Percentiles rank a stretch among this genome's conserved stretches.
phyloP scores from a whole-genome alignment of 345 rosid species.

The Lumnitzera racemosa region DNA sequence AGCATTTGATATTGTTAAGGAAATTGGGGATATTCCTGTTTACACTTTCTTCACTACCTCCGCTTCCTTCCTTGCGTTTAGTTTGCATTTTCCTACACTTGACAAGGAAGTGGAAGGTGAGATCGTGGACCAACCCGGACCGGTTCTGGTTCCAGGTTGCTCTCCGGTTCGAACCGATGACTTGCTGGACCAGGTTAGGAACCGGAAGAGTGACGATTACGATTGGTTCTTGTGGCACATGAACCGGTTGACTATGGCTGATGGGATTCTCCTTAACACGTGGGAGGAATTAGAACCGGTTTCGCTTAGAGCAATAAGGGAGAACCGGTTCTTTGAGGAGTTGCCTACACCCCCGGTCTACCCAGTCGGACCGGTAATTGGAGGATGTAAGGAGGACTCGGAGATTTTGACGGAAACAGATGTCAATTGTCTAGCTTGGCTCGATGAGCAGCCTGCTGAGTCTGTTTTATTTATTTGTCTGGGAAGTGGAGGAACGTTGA shows the following conservation, averaged over 20 bases:
- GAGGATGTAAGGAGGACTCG: not conserved
- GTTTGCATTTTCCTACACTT: conserved; percentile 19
- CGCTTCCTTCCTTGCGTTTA: conserved; percentile 17
- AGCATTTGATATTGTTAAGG: conserved; percentile 23
- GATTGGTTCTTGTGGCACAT: conserved; percentile 6
- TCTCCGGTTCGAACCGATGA: conserved; percentile 13
- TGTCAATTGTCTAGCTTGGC: conserved; percentile 18
- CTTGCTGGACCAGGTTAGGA: conserved; percentile 13
- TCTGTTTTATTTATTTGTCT: conserved; percentile 30
- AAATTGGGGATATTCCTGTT: conserved; percentile 19
- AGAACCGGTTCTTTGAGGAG: conserved; percentile 9
- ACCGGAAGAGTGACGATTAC: conserved; percentile 14
- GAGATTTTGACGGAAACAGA: conserved; percentile 2
- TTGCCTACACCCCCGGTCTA: conserved; percentile 14
- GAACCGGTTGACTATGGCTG: conserved; percentile 16
- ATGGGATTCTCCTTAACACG: conserved; percentile 26
- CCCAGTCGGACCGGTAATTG: conserved; percentile 25
- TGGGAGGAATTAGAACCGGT: conserved; percentile 31
- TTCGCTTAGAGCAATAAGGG: conserved; percentile 14
- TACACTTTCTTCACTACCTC: conserved; percentile 18
- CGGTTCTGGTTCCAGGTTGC: conserved; percentile 31
- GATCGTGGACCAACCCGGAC: conserved; percentile 14
- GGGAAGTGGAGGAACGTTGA: conserved; percentile 43
- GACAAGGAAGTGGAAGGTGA: conserved; percentile 19
- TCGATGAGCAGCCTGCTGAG: conserved; percentile 25